Evolutionary conservation across 2,329 filamentous ascomycete species (phyloP), one percentile per base, ranked within the genome.

Genomic region (Penicillium verrucosum): DNA sequence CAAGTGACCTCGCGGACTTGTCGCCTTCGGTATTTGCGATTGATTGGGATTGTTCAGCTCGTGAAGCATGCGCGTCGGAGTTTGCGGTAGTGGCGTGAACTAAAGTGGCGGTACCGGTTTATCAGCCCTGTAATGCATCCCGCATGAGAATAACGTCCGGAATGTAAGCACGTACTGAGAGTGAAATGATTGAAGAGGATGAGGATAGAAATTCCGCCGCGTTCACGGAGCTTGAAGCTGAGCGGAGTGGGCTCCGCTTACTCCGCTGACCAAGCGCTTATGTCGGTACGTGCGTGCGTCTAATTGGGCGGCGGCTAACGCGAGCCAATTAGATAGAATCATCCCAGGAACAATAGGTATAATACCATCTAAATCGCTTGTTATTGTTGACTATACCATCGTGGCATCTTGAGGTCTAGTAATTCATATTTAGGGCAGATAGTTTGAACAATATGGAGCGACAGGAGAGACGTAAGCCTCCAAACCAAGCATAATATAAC

Each of bases 201-300:
- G 18, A 34, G 23, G 37, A 29, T 27, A 3, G 9, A 49, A 21
- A 37, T 34, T 52, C 32, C 27, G 23, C 42, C 21, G 36, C 30
- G 23, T 6, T 44, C 32, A 49, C 40, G 47, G 41, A 56, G 54
- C 54, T 56, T 51, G 25, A 41, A 41, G 43, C 38, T 48, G 27
- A 43, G 34, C 41, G 48, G 48, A 44, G 47, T 34, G 41, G 41
- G 41, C 54, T 56, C 48, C 48, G 47, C 53, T 55, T 50, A 29
- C 34, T 45, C 48, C 54, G 54, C 54, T 55, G 52, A 55, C 52
- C 45, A 55, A 55, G 52, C 52, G 52, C 36, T 23, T 34, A 34
- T 36, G 18, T 23, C 23, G 38, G 18, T 16, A 41, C 27, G 14
- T 27, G 47, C 16, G 29, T 44, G 54, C 54, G 54, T 34, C 49